A percentile compares a stretch with the other conserved stretches of the same genome.
These are phyloP conservation scores for Amylocarpus encephaloides DNA, from an alignment of 2,329 filamentous ascomycete genomes.

Conservation along the genomic window DNA sequence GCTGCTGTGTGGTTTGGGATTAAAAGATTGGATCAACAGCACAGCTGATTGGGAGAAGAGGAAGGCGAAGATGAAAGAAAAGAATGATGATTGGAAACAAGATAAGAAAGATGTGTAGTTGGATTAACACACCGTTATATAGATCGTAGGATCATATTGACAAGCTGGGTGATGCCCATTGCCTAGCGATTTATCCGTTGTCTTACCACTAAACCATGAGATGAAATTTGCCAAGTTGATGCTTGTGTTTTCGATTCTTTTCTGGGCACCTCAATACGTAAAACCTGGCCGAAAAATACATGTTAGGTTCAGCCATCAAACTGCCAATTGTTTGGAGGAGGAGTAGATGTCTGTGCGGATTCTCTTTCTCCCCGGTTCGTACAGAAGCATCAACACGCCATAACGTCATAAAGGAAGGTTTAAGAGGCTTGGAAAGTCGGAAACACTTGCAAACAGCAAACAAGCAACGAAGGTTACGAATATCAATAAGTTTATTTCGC, in stretches of 20 bases:
- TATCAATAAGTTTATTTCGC: too few species aligned
- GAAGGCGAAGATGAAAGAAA: background rate
- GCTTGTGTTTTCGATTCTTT: background rate
- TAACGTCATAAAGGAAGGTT: too few species aligned
- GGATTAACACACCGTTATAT: background rate
- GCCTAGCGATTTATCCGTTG: background rate
- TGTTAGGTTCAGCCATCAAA: background rate
- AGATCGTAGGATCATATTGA: background rate
- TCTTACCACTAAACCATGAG: background rate
- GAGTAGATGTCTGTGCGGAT: too few species aligned
- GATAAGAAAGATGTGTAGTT: background rate
- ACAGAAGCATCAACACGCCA: too few species aligned
- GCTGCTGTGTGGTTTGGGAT: conserved; percentile 2
- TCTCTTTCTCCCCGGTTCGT: too few species aligned
- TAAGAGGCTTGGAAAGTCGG: too few species aligned
- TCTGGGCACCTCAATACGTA: background rate
- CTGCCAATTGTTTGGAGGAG: background rate
- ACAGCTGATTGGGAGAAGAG: conserved; percentile 1
- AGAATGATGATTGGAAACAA: background rate
- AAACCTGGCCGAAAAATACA: background rate
- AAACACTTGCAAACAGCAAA: too few species aligned
- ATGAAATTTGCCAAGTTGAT: background rate
- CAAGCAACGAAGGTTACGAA: too few species aligned
- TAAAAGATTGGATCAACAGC: conserved; percentile 4
- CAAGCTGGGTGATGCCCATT: background rate